Evolutionary conservation across 495 filamentous ascomycete genomes (phyloP).

Genomic region (Polyplosphaeria fusca): DNA sequence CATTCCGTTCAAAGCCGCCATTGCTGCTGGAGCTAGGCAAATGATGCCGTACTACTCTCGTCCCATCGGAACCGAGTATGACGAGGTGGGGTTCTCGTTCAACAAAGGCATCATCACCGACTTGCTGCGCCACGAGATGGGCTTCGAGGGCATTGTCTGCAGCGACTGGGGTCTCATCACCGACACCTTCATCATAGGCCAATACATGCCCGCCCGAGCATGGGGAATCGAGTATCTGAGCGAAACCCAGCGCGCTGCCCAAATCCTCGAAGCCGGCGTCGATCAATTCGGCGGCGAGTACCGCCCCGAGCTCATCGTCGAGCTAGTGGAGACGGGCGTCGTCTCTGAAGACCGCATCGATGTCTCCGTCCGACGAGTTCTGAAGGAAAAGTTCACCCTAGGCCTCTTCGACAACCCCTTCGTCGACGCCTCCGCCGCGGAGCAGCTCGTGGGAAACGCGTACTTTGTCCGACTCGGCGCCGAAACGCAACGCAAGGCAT

Average conservation of each 20-base stretch:
- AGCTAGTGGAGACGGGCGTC: conserved; percentile 12
- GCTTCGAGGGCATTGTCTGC: conserved; percentile 41
- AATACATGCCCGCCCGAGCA: conserved; percentile 12
- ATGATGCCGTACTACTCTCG: conserved; percentile 42
- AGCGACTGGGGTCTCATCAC: conserved; percentile 43
- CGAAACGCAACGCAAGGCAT: conserved; percentile 35
- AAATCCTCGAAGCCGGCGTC: conserved; percentile 40
- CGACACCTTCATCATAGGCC: conserved; percentile 28
- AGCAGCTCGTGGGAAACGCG: conserved; percentile 38
- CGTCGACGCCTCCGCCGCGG: conserved; percentile 40
- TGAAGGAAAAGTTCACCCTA: conserved; percentile 16
- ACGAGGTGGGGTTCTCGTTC: conserved; percentile 40
- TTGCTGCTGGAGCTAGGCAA: conserved; percentile 38
- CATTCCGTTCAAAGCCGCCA: conserved; percentile 20
- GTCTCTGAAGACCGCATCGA: conserved; percentile 16
- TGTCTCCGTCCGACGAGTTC: conserved; percentile 9
- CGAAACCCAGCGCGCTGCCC: conserved; percentile 28
- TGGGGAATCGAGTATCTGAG: conserved; percentile 13
- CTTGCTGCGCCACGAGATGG: conserved; percentile 40
- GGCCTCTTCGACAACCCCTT: conserved; percentile 23
- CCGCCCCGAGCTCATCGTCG: conserved; percentile 39
- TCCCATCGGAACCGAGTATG: conserved; percentile 18
- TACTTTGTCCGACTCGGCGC: conserved; percentile 36
- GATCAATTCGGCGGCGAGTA: conserved; percentile 45
- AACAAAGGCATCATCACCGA: conserved; percentile 43